Conservation (phyloP, 164 flowering plant genomes). For the Aristolochia contorta region DNA sequence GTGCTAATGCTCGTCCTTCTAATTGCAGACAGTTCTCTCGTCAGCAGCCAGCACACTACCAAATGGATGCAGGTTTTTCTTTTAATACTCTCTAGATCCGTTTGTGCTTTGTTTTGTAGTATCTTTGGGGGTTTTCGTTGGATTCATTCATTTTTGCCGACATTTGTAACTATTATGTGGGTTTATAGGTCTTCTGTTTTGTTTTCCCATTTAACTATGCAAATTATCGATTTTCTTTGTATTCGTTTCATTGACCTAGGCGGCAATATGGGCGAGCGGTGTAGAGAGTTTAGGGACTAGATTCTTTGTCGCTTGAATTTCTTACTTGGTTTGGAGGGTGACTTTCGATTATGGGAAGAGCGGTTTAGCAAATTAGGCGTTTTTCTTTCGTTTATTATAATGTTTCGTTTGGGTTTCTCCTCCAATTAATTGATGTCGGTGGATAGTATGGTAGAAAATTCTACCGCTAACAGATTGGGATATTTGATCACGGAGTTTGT, state of each 20-base stretch:
- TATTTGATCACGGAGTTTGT: no score
- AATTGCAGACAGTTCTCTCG: not conserved
- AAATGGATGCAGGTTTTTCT: slow-evolving; percentile 8
- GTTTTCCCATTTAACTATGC: not conserved
- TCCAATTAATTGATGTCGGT: no score
- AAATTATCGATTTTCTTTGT: not conserved
- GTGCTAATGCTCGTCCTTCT: not conserved
- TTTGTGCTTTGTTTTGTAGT: not conserved
- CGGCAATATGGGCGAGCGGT: not conserved
- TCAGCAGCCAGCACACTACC: slow-evolving; percentile 3
- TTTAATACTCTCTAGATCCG: not conserved
- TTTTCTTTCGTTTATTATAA: no score
- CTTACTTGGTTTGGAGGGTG: not conserved
- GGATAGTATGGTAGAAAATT: no score
- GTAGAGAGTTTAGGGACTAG: not conserved
- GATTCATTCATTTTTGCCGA: not conserved
- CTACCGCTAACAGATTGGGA: no score
- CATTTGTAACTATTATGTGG: not conserved
- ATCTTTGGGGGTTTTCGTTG: not conserved
- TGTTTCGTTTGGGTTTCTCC: no score
- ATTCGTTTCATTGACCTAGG: not conserved
- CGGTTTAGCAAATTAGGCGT: not conserved
- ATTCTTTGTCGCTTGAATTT: not conserved
- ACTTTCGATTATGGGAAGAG: not conserved
- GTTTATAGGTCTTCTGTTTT: not conserved